Evolutionary conservation across 2,329 filamentous ascomycete species (phyloP), one percentile per base, ranked within the genome.

Genomic region (Trichoderma harzianum): DNA sequence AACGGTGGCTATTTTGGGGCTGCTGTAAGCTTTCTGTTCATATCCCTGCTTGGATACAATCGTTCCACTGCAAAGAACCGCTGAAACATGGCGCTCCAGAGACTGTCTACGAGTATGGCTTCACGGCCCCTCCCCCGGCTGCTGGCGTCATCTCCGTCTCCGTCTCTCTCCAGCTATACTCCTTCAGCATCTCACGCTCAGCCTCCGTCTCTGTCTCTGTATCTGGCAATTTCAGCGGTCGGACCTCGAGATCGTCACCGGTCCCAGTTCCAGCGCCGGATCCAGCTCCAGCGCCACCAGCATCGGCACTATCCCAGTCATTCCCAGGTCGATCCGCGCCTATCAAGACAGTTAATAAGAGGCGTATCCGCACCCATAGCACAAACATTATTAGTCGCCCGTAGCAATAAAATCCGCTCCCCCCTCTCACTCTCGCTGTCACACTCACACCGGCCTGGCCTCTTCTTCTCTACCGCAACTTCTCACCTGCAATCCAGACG

Each of bases 351-450:
- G 51, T 47, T 70, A 57, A 70, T 64, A 28, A 34, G 30, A 51
- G 32, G 63, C 51, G 70, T 72, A 72, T 57, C 70, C 68, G 67
- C 58, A 62, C 28, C 67, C 58, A 28, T 28, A 58, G 57, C 66
- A 51, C 57, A 63, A 43, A 18, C 43, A 53, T 34, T 34, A 61
- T 39, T 51, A 39, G 58, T 57, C 51, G 39, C 68, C 36, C 21
- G 34, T 34, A 64, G 60, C 26, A 72, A 72, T 72, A 72, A 72
- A 72, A 68, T 72, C 43, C 70, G 39, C 53, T 61, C 26, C 30
- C 70, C 63, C 70, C 70, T 68, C 70, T 53, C 30, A 16, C 71
- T 47, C 34, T 36, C 21, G 32, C 60, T 5, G 18, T 47, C 43
- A 36, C 34, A 36, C 34, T 36, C 34, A 21, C 43, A 18, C 18